Conservation (phyloP, 2,329 filamentous ascomycete species). For the Xylaria sp. region DNA sequence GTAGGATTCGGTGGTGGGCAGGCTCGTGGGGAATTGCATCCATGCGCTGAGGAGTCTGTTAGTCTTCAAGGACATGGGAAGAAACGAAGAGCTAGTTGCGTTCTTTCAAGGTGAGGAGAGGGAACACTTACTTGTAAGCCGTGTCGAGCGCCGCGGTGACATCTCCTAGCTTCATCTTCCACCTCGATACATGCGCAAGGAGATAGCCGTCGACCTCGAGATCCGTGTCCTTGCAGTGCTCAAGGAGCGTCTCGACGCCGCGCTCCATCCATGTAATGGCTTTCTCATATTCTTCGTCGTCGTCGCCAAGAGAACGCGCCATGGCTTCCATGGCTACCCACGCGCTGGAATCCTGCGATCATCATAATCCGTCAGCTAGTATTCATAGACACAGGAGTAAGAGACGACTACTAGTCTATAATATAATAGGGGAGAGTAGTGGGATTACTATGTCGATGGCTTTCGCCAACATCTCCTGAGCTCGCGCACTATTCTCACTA, state of each 20-base stretch:
- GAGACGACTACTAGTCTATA: too few relatives aligned
- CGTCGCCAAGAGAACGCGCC: neutral
- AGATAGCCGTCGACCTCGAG: constrained; percentile 12
- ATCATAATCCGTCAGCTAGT: too few relatives aligned
- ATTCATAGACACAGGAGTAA: too few relatives aligned
- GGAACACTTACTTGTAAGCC: constrained; percentile 4
- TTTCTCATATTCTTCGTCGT: neutral
- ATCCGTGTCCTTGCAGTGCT: neutral
- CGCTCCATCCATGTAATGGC: constrained; percentile 11
- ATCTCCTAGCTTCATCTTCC: constrained; percentile 1
- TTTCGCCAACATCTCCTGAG: neutral
- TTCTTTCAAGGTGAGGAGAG: neutral
- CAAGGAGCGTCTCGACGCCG: constrained; percentile 1
- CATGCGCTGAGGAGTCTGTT: neutral
- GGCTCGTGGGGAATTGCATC: neutral
- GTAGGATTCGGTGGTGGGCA: neutral
- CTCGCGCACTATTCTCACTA: neutral
- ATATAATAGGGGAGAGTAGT: neutral
- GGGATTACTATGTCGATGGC: constrained; percentile 4
- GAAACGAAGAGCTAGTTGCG: too few relatives aligned
- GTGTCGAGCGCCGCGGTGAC: neutral
- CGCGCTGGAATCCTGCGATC: neutral
- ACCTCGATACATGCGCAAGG: neutral
- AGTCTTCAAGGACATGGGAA: too few relatives aligned
- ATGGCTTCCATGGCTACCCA: constrained; percentile 10